Evolutionary conservation across 306 rosid species (phyloP), one percentile per base, ranked within the genome.

Genomic region (Cicer pinnatifidum): DNA sequence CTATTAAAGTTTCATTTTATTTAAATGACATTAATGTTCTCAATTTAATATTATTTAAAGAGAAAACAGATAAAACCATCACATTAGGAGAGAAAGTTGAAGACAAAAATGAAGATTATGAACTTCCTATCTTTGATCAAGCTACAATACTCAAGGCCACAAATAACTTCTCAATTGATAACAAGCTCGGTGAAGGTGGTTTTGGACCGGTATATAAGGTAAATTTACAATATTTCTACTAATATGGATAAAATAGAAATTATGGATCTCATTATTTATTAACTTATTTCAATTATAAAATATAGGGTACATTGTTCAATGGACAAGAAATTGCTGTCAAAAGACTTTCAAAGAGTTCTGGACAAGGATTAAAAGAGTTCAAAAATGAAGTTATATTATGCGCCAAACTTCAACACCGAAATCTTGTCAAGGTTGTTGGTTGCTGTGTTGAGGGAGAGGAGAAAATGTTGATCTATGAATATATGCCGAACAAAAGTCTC

Each of bases 151-250:
- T 54, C 0, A 10, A 1, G 15, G 92, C 92, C 16, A 88, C 92
- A 0, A 45, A 82, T 47, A 67, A 67, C 64, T 86, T 88, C 48
- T 80, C 88, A 15, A 35, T 3, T 16, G 7, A 56, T 6, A 82
- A 80, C 3, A 82, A 86, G 78, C 83, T 84, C 1, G 92, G 88
- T 11, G 84, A 86, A 82, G 90, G 91, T 13, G 89, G 87, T n/a
- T 89, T 89, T 72, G 91, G 91, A 37, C 80, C 85, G 3, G 95
- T 89, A 19, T 87, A 80, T 71, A 64, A 23, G 87, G 90, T 83
- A 86, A 72, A 10, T 1, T 23, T 19, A 3, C 17, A 8, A 11
- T 9, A 52, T 5, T 5, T 1, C 19, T 23, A 6, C 2, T 3
- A 11, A 16, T 52, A 1, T 5, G 8, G 20, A 8, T 3, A 1